These are phyloP conservation scores for Davidsoniella eucalypti DNA, from an alignment of 2,329 filamentous ascomycete genomes.

Conservation along the genomic window DNA sequence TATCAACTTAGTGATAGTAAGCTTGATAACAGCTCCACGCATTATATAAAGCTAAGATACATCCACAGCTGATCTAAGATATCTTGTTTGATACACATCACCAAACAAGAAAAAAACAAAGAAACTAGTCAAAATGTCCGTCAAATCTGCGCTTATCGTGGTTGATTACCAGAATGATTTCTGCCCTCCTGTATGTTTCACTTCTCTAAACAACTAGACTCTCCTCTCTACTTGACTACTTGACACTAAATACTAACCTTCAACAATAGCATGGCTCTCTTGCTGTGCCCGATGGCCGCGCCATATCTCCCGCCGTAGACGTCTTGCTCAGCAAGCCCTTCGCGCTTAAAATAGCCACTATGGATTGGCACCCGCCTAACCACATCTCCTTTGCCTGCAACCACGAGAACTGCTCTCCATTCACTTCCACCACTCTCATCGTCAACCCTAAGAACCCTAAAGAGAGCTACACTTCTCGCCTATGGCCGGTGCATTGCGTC, in stretches of 20 bases:
- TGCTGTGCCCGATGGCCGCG: slow-evolving; percentile 57
- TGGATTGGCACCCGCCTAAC: slow-evolving; percentile 70
- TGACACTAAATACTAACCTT: slow-evolving; percentile 6
- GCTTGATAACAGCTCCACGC: too few species aligned
- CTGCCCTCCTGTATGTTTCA: slow-evolving; percentile 58
- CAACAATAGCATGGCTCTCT: slow-evolving; percentile 53
- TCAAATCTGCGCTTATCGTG: slow-evolving; percentile 44
- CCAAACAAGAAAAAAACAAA: too few species aligned
- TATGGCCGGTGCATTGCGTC: slow-evolving; percentile 90
- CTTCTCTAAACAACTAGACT: not conserved
- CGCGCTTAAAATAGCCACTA: slow-evolving; percentile 61
- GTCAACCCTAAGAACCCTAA: slow-evolving; percentile 45
- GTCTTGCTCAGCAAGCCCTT: slow-evolving; percentile 52
- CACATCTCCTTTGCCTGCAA: slow-evolving; percentile 84
- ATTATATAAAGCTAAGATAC: too few species aligned
- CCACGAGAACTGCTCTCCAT: slow-evolving; percentile 50
- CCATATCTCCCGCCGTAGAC: slow-evolving; percentile 58
- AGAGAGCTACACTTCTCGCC: slow-evolving; percentile 46
- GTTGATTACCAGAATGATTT: slow-evolving; percentile 94
- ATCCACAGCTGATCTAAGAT: too few species aligned
- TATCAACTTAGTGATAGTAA: too few species aligned
- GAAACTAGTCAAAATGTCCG: slow-evolving; percentile 16
- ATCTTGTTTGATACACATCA: too few species aligned
- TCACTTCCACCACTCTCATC: slow-evolving; percentile 47
- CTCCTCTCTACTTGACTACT: not conserved